Percentiles rank a stretch among this genome's conserved stretches.
These are phyloP conservation scores for Camellia oleifera DNA, from an alignment of 179 eudicot species.

Conservation along the genomic window DNA sequence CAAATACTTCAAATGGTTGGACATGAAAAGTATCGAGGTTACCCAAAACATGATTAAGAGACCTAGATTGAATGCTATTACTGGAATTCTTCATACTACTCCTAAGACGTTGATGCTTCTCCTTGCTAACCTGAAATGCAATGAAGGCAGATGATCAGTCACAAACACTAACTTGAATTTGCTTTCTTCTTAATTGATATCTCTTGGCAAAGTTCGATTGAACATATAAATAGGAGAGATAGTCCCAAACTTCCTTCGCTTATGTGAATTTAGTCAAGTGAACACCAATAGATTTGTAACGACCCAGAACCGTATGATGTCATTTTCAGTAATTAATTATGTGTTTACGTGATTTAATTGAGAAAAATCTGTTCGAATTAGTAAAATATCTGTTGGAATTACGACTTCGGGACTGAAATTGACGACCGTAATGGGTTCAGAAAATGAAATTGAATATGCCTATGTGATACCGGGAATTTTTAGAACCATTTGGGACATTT, in stretches of 20 bases:
- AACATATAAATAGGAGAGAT: background rate
- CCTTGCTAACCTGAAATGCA: conserved; percentile 74
- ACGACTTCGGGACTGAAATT: too few relatives aligned
- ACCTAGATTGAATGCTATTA: conserved; percentile 63
- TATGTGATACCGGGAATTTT: too few relatives aligned
- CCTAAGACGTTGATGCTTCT: conserved; percentile 83
- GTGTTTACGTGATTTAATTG: too few relatives aligned
- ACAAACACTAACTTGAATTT: background rate
- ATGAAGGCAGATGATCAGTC: conserved; percentile 14
- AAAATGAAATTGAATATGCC: too few relatives aligned
- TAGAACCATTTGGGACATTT: too few relatives aligned
- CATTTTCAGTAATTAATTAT: too few relatives aligned
- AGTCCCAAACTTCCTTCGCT: background rate
- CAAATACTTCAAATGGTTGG: conserved; percentile 81
- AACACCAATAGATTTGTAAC: background rate
- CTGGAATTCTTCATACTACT: conserved; percentile 82
- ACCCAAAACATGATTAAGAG: conserved; percentile 79
- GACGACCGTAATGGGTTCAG: too few relatives aligned
- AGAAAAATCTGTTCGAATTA: too few relatives aligned
- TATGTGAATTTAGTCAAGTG: background rate
- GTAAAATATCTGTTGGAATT: too few relatives aligned
- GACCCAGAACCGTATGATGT: too few relatives aligned
- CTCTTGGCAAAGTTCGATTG: background rate
- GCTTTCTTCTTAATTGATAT: background rate
- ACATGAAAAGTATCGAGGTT: conserved; percentile 57